phyloP scores from a whole-genome alignment of 768 basidiomycete species.

The Podaxis mareebaensis region DNA sequence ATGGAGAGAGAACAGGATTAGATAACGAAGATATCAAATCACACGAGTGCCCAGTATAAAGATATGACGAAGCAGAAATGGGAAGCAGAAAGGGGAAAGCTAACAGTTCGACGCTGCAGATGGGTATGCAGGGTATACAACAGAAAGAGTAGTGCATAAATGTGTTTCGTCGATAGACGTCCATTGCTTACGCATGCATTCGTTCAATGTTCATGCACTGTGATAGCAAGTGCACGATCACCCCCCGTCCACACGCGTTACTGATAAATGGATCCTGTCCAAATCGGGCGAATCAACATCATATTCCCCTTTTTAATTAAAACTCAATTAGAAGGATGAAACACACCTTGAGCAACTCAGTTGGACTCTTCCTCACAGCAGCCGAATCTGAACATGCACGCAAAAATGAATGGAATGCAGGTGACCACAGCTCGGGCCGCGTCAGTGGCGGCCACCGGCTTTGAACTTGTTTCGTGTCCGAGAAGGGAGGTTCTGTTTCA shows the following conservation, averaged over 20 bases:
- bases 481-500: constrained; percentile 73
- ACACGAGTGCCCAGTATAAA: constrained; percentile 14
- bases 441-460: constrained; percentile 67
- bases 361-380: constrained; percentile 53
- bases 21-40: constrained; percentile 18
- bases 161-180: not conserved
- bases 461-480: constrained; percentile 53
- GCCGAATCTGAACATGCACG: constrained; percentile 64
- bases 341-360: constrained; percentile 59
- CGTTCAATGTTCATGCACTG: constrained; percentile 72
- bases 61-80: constrained; percentile 18
- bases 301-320: not conserved
- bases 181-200: constrained; percentile 8
- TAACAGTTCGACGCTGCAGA: not conserved
- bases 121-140: constrained; percentile 14
- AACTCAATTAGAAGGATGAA: not conserved
- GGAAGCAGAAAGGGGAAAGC: not conserved
- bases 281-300: not conserved
- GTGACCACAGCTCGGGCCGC: constrained; percentile 61
- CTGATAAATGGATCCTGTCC: constrained; percentile 62
- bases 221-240: constrained; percentile 65
- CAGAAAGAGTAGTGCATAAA: not conserved
- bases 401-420: constrained; percentile 74
- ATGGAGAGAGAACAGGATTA: constrained; percentile 5
- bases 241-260: constrained; percentile 66